phyloP scores from a whole-genome alignment of 192 early-diverging fungal species.

The Podila epigama region DNA sequence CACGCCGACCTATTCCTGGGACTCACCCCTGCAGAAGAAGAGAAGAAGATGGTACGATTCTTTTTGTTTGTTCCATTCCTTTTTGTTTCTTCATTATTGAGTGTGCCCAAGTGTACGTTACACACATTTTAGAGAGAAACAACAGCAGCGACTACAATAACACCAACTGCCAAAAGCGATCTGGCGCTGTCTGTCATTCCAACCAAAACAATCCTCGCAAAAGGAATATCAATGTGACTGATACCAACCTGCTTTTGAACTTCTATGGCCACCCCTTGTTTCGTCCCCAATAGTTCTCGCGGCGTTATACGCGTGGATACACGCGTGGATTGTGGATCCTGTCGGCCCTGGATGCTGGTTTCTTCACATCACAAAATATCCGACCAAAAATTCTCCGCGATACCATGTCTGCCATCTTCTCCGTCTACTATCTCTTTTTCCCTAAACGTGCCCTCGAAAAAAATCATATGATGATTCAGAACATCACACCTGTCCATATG shows the following conservation, averaged over 20 bases:
- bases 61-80: not conserved
- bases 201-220: too few relatives aligned
- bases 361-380: slow-evolving; percentile 87
- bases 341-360: slow-evolving; percentile 93
- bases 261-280: too few relatives aligned
- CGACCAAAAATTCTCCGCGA: slow-evolving; percentile 79
- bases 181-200: too few relatives aligned
- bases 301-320: slow-evolving; percentile 87
- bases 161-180: too few relatives aligned
- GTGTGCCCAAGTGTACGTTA: too few relatives aligned
- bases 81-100: not conserved
- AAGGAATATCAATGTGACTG: too few relatives aligned
- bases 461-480: slow-evolving; percentile 75
- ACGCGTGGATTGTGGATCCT: slow-evolving; percentile 91
- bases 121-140: too few relatives aligned
- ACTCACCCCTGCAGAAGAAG: slow-evolving; percentile 33
- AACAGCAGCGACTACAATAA: too few relatives aligned
- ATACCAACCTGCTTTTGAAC: not conserved
- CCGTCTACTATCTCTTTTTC: slow-evolving; percentile 83
- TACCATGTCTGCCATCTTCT: slow-evolving; percentile 78
- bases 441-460: slow-evolving; percentile 87
- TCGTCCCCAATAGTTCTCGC: slow-evolving; percentile 25
- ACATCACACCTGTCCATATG: slow-evolving; percentile 85
- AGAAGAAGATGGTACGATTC: slow-evolving; percentile 29
- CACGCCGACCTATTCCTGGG: slow-evolving; percentile 40